Evolutionary conservation across 345 rosid species (phyloP), one percentile per base, ranked within the genome.

Genomic region (Lepidium sativum): DNA sequence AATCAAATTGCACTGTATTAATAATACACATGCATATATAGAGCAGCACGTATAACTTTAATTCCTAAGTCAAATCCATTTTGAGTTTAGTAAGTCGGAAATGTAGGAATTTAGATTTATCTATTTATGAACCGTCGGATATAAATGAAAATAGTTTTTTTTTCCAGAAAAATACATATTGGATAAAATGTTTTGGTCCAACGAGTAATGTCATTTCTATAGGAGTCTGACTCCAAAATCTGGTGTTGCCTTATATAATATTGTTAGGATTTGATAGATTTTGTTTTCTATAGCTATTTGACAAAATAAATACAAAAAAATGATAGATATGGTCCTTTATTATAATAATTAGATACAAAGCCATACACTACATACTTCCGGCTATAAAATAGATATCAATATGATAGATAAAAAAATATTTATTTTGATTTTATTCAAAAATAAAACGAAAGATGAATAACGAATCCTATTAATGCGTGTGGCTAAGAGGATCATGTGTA

Each of bases 401-500:
- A 34, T 52, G 39, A 23, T 43, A 6, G 48, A 58, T 29, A 5
- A 13, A 40, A 49, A 59, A 58, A 14, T 58, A 47, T n/a, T n/a
- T n/a, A 57, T 4, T 17, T 0, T 21, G n/a, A 60, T 34, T 27
- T 32, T 59, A 11, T 15, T 20, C 15, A n/a, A 43, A 17, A 14
- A 11, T 18, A 38, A 20, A 34, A 51, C 27, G 12, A 12, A 49
- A 42, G 60, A 29, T 65, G 40, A 42, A 41, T 57, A 65, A 72
- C 61, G 71, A 72, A 72, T 58, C 61, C 44, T 57, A 58, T 65
- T 33, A 57, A 49, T 31, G 63, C 54, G 63, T 63, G 57, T 49
- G 48, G 27, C 60, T 23, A n/a, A 53, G 5, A 50, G 12, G 67
- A 58, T 65, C 76, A 65, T 65, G 61, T 58, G 76, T 65, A 57